phyloP scores from a whole-genome alignment of 805 yeast genomes.

The Cyberlindnera maritima region DNA sequence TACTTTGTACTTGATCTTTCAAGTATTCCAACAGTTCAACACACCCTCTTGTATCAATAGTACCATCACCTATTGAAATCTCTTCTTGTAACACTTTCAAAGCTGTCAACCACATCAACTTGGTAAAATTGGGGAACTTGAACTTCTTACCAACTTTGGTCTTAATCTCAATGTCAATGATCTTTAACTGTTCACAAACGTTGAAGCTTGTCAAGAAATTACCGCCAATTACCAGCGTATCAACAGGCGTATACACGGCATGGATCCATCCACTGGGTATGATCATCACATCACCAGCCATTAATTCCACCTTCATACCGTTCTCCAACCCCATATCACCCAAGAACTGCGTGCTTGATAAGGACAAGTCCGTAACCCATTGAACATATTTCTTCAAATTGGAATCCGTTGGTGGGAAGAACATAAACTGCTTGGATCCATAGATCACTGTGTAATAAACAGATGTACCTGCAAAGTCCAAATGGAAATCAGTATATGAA shows the following conservation, averaged over 20 bases:
- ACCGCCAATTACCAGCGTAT: constrained; percentile 84
- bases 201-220: constrained; percentile 71
- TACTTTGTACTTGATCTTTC: constrained; percentile 3
- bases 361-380: constrained; percentile 72
- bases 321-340: constrained; percentile 45
- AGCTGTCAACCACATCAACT: constrained; percentile 67
- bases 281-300: constrained; percentile 69
- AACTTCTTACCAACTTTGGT: constrained; percentile 76
- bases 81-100: constrained; percentile 10
- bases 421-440: constrained; percentile 73
- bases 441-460: constrained; percentile 80
- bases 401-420: constrained; percentile 70
- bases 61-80: constrained; percentile 2
- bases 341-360: constrained; percentile 62
- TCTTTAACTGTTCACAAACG: constrained; percentile 52
- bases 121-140: constrained; percentile 74
- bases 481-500: constrained; percentile 85
- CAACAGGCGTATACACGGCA: constrained; percentile 79
- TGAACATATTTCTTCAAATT: constrained; percentile 60
- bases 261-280: constrained; percentile 95
- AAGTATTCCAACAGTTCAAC: constrained; percentile 8
- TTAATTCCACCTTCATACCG: constrained; percentile 54
- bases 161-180: constrained; percentile 57
- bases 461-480: constrained; percentile 91
- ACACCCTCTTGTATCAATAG: constrained; percentile 11